Evolutionary conservation across 2,329 filamentous ascomycete species (phyloP), one percentile per base, ranked within the genome.

Genomic region (Penicillium sp.): DNA sequence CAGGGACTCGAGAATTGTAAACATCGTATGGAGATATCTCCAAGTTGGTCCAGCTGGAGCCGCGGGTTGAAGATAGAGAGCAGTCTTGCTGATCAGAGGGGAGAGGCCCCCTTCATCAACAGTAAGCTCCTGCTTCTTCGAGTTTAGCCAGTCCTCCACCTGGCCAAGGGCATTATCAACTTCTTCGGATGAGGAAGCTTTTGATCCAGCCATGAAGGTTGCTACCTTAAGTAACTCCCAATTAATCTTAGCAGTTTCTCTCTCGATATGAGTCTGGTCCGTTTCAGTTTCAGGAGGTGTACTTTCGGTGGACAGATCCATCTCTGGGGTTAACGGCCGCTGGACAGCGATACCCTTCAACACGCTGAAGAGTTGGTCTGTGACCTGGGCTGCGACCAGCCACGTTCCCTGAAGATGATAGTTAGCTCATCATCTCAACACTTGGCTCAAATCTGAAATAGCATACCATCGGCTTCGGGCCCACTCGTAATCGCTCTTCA

Each of bases 1-100:
- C 28, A 78, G 55, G 1, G 73, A 72, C 50, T 79, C 77, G 16
- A 79, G 67, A 14, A 72, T 60, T 13, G 67, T 68, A 55, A 75
- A 71, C 44, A 67, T 65, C 14, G 48, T 50, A 56, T 79, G 77
- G 44, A 79, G 64, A 53, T 73, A 77, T 52, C 68, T 61, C 76
- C 77, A 79, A 3, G 71, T 71, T 2, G 75, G 75, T 4, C 67
- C 69, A 21, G 60, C 64, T 19, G 67, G 68, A 14, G 49, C 59
- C 8, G 54, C 61, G 5, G 66, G 51, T 23, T 56, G 46, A 11
- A 73, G 54, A 14, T 52, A 61, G 14, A 73, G 59, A 6, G 69
- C 59, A 8, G 65, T 70, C 14, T 58, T 51, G 11, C 52, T 58
- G 11, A 70, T 55, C 19, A 69, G 36, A 3, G 58, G 42, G 9